These are phyloP conservation scores for Carex cristatella DNA, from an alignment of 176 grass and related monocot species.

Conservation along the genomic window DNA sequence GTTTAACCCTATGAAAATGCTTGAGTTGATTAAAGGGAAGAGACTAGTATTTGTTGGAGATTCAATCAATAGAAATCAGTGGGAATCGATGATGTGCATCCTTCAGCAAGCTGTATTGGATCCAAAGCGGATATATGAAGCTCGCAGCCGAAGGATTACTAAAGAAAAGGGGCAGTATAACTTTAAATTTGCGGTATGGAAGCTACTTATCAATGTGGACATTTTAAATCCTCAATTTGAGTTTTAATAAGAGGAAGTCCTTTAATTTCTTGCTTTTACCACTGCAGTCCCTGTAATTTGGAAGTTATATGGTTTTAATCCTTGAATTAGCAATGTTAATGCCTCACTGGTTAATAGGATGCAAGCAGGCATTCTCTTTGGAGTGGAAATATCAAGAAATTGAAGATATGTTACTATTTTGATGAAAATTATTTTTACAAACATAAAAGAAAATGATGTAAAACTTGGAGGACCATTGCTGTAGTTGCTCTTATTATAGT, in stretches of 20 bases:
- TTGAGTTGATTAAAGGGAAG: constrained; percentile 70
- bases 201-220: background rate
- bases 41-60: constrained; percentile 75
- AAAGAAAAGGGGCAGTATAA: constrained; percentile 81
- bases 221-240: constrained; percentile 12
- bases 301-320: background rate
- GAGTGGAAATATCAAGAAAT: background rate
- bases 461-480: background rate
- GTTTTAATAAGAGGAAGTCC: background rate
- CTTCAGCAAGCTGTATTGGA: constrained; percentile 43
- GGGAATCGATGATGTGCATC: constrained; percentile 98
- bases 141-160: constrained; percentile 50
- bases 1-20: constrained; percentile 63
- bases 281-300: background rate
- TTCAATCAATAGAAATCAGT: constrained; percentile 93
- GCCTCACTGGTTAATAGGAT: background rate
- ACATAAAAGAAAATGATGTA: background rate
- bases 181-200: constrained; percentile 63
- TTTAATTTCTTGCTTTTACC: background rate
- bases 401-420: background rate
- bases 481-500: background rate
- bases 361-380: background rate
- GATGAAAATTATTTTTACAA: background rate
- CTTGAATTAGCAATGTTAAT: background rate
- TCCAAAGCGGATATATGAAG: constrained; percentile 57